Evolutionary conservation across 176 grass and related monocot genomes (phyloP).

Genomic region (Luzula sylvatica): DNA sequence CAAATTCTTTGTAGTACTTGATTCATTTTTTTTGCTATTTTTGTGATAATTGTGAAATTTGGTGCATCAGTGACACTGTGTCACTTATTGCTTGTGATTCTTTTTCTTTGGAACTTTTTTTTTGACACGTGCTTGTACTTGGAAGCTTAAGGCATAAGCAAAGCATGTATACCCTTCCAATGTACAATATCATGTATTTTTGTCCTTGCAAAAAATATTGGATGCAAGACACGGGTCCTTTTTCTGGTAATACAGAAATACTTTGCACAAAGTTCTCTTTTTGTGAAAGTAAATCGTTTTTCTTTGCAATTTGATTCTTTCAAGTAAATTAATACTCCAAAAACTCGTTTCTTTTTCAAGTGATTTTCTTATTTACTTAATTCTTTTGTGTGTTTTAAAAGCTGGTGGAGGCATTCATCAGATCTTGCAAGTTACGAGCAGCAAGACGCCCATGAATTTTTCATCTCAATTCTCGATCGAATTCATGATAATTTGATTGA

Average conservation of each 20-base stretch:
- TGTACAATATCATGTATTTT: no score
- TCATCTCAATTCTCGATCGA: conserved; percentile 93
- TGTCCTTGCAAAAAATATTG: no score
- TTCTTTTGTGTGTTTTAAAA: conserved; percentile 37
- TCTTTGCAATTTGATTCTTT: not conserved
- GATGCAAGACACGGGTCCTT: no score
- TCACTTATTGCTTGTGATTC: not conserved
- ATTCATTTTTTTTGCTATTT: not conserved
- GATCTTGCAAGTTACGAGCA: conserved; percentile 96
- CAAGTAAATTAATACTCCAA: not conserved
- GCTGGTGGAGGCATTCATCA: conserved; percentile 89
- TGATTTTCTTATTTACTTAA: conserved; percentile 34
- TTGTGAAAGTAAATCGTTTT: not conserved
- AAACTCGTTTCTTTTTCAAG: not conserved
- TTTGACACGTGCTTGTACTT: not conserved
- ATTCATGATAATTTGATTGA: conserved; percentile 95
- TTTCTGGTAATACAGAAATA: no score
- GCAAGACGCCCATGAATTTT: conserved; percentile 98
- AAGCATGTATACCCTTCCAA: not conserved
- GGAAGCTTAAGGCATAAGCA: not conserved
- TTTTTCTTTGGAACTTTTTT: not conserved
- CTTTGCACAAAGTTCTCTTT: no score
- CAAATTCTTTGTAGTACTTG: no score
- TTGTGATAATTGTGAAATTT: not conserved
- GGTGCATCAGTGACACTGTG: not conserved